These are phyloP conservation scores for Zoysia japonica DNA, from an alignment of 176 grass and related monocot genomes.

Conservation along the genomic window DNA sequence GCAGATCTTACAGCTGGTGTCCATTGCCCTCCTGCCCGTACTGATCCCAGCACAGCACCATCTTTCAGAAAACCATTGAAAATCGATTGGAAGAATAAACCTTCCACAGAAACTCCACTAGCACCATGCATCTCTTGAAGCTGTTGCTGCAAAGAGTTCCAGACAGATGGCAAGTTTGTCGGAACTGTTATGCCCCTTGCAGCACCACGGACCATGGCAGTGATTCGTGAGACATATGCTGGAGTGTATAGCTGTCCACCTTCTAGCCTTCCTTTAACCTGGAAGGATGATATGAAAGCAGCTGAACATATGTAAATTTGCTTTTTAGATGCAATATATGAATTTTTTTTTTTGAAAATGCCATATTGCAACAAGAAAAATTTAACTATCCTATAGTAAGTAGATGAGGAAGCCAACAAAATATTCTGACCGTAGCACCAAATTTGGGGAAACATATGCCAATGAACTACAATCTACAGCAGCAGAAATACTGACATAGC, in stretches of 20 bases:
- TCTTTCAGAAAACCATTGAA: constrained; percentile 91
- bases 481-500: not conserved
- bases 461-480: not conserved
- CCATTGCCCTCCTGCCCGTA: constrained; percentile 88
- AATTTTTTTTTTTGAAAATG: not conserved
- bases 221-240: constrained; percentile 83
- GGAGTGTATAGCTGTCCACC: constrained; percentile 94
- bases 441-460: not conserved
- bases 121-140: constrained; percentile 88
- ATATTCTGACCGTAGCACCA: not conserved
- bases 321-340: not conserved
- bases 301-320: constrained; percentile 12
- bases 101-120: constrained; percentile 87
- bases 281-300: constrained; percentile 10
- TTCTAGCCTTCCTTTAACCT: constrained; percentile 97
- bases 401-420: not conserved
- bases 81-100: constrained; percentile 90
- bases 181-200: constrained; percentile 86
- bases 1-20: constrained; percentile 83
- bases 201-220: constrained; percentile 90
- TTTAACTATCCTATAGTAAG: not conserved
- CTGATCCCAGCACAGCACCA: constrained; percentile 66
- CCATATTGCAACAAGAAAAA: not conserved
- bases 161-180: constrained; percentile 83
- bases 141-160: constrained; percentile 91